Conservation (phyloP, 1,284 basidiomycete genomes). For the Meripilus lineatus region DNA sequence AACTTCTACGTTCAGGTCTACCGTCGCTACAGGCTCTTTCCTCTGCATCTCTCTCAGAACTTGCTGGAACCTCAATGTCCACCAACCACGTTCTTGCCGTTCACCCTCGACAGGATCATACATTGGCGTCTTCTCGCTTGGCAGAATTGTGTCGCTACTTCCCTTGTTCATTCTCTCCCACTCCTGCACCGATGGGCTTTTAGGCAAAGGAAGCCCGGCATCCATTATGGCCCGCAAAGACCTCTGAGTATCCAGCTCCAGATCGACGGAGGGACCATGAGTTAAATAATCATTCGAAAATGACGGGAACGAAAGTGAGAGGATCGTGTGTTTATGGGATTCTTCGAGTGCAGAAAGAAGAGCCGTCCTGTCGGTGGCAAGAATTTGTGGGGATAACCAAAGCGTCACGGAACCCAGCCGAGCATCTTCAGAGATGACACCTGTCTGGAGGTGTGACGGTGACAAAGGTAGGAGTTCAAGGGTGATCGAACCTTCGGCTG, state of each 20-base stretch:
- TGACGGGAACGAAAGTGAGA: slow-evolving; percentile 45
- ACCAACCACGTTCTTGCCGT: slow-evolving; percentile 75
- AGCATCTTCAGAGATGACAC: slow-evolving; percentile 36
- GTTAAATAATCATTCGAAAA: slow-evolving; percentile 28
- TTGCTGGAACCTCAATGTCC: slow-evolving; percentile 69
- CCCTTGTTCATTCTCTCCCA: slow-evolving; percentile 23
- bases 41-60: slow-evolving; percentile 52
- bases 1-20: slow-evolving; percentile 8
- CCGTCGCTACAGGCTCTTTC: slow-evolving; percentile 16
- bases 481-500: slow-evolving; percentile 30
- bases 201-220: slow-evolving; percentile 59
- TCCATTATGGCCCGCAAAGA: slow-evolving; percentile 49
- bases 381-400: slow-evolving; percentile 18
- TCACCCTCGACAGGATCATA: slow-evolving; percentile 39
- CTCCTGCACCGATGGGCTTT: slow-evolving; percentile 60
- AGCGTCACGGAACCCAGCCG: slow-evolving; percentile 34
- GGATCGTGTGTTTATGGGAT: slow-evolving; percentile 47
- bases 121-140: slow-evolving; percentile 17
- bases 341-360: slow-evolving; percentile 50
- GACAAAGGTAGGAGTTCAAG: slow-evolving; percentile 55
- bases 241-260: slow-evolving; percentile 37
- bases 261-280: slow-evolving; percentile 27
- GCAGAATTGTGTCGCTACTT: no score
- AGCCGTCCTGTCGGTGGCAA: slow-evolving; percentile 16
- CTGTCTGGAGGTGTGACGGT: slow-evolving; percentile 35